phyloP scores from a whole-genome alignment of 2,329 filamentous ascomycete species.

The Chalara sp. region DNA sequence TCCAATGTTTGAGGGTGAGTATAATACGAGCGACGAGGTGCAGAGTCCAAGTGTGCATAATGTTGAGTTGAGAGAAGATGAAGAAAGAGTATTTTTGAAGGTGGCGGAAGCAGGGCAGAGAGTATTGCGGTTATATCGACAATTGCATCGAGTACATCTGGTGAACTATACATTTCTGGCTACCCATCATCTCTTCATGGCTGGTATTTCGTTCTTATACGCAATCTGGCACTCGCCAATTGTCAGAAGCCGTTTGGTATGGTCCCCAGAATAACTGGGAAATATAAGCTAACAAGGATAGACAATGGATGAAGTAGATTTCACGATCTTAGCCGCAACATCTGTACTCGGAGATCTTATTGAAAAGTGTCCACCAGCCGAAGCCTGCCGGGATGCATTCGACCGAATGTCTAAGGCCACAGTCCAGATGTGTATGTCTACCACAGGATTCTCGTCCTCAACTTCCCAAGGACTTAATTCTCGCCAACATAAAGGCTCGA shows the following conservation, averaged over 20 bases:
- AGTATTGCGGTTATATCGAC: slow-evolving; percentile 82
- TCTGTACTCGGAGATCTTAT: slow-evolving; percentile 89
- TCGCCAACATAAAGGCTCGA: slow-evolving; percentile 1
- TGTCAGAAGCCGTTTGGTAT: slow-evolving; percentile 77
- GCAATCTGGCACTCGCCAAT: slow-evolving; percentile 94
- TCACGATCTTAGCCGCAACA: slow-evolving; percentile 86
- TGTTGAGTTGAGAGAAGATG: slow-evolving; percentile 67
- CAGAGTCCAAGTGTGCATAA: slow-evolving; percentile 56
- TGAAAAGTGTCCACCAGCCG: slow-evolving; percentile 89
- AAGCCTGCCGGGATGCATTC: slow-evolving; percentile 91
- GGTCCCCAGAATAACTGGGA: slow-evolving; percentile 27
- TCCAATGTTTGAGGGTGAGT: slow-evolving; percentile 74
- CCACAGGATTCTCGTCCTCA: slow-evolving; percentile 37
- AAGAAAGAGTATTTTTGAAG: slow-evolving; percentile 88
- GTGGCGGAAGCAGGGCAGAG: slow-evolving; percentile 93
- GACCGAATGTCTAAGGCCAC: slow-evolving; percentile 93
- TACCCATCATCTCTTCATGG: slow-evolving; percentile 96
- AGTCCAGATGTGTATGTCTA: slow-evolving; percentile 87
- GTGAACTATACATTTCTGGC: slow-evolving; percentile 96
- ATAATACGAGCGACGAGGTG: slow-evolving; percentile 57
- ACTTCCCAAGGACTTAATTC: slow-evolving; percentile 17
- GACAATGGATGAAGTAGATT: slow-evolving; percentile 95
- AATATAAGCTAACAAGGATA: slow-evolving; percentile 23
- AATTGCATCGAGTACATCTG: slow-evolving; percentile 78
- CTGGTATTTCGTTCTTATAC: slow-evolving; percentile 91